A percentile compares a stretch with the other conserved stretches of the same genome.
These are phyloP conservation scores for Boletales sp. DNA, from an alignment of 768 basidiomycete species.

Conservation along the genomic window DNA sequence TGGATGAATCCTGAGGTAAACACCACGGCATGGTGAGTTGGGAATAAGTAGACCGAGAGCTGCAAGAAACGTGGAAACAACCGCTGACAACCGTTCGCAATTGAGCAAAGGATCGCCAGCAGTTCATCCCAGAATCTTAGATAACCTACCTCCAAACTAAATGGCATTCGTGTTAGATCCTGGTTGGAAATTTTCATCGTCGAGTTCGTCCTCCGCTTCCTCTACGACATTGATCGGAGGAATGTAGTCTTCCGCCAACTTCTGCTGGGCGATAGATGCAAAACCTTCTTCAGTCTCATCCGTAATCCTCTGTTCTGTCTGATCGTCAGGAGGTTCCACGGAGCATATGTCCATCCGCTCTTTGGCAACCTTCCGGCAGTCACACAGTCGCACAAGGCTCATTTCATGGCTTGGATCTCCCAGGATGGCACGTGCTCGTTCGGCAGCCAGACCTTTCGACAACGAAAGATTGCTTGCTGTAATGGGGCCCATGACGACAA, in stretches of 20 bases:
- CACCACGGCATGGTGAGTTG: constrained; percentile 5
- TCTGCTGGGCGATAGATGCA: constrained; percentile 38
- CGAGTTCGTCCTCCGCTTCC: constrained; percentile 16
- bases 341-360: constrained; percentile 9
- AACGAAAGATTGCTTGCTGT: constrained; percentile 52
- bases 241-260: constrained; percentile 23
- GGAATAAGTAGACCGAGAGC: neutral
- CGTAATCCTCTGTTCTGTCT: constrained; percentile 22
- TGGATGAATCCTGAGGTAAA: neutral
- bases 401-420: constrained; percentile 44
- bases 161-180: constrained; percentile 5
- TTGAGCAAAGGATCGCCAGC: constrained; percentile 30
- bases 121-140: constrained; percentile 28
- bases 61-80: constrained; percentile 26
- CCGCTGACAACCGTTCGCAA: constrained; percentile 30
- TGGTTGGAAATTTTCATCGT: constrained; percentile 13
- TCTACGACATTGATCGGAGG: constrained; percentile 11
- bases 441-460: constrained; percentile 68
- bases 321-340: constrained; percentile 20
- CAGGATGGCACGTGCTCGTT: constrained; percentile 54
- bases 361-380: constrained; percentile 31
- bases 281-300: constrained; percentile 53
- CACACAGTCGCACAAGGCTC: constrained; percentile 41
- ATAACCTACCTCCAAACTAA: constrained; percentile 4
- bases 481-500: constrained; percentile 56